Percentiles rank a stretch among this genome's conserved stretches.
Evolutionary conservation across 164 flowering plant genomes (phyloP).

Genomic region (Paratinospora sagittata): DNA sequence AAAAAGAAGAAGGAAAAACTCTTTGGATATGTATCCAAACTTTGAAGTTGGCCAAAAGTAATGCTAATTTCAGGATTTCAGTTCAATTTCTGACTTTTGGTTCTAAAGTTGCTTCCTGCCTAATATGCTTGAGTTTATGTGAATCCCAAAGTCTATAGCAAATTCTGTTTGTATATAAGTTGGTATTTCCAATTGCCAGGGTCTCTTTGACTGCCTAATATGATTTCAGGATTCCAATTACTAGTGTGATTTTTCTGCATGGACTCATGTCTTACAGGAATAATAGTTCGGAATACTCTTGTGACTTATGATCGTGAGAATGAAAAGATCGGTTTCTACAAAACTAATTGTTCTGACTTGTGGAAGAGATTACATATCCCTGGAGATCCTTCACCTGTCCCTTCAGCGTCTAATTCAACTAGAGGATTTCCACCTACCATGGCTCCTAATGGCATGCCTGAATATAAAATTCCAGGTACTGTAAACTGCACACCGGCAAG

Average conservation of each 20-base stretch:
- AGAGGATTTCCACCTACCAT: conserved; percentile 29
- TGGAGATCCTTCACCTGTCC: conserved; percentile 39
- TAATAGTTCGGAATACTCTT: conserved; percentile 89
- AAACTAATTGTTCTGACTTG: conserved; percentile 90
- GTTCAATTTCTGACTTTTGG: background rate
- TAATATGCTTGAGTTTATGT: background rate
- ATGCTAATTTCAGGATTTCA: background rate
- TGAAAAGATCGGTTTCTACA: conserved; percentile 84
- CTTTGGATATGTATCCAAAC: no score
- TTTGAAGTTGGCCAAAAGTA: background rate
- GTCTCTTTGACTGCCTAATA: no score
- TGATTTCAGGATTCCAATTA: background rate
- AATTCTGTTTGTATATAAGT: no score
- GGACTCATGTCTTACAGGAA: conserved; percentile 42
- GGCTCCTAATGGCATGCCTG: conserved; percentile 37
- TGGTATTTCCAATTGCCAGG: no score
- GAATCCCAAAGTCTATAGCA: background rate
- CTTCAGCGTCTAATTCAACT: conserved; percentile 35
- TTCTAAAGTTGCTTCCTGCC: background rate
- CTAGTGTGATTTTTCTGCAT: background rate
- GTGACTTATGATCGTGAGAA: conserved; percentile 88
- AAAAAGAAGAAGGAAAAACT: no score
- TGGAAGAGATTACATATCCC: conserved; percentile 61
- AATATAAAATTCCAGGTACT: conserved; percentile 33
- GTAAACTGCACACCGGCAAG: background rate